A percentile compares a stretch with the other conserved stretches of the same genome.
Conservation (phyloP, 1,284 basidiomycete genomes). For the Fomitiporia mediterranea region DNA sequence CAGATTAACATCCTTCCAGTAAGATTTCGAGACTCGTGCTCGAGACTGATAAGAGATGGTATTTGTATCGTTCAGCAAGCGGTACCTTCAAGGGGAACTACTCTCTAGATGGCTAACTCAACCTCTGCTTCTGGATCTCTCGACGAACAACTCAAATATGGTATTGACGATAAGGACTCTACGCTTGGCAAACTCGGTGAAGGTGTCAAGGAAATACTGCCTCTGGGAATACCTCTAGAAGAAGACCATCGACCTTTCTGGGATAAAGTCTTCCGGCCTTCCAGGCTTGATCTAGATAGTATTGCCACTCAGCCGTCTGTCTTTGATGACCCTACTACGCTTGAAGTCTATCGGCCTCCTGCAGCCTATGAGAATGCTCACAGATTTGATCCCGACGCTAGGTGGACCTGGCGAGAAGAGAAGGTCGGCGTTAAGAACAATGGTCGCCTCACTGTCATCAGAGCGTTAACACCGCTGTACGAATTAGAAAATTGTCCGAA, state of each 20-base stretch:
- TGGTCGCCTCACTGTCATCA: neutral
- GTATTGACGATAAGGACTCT: slow-evolving; percentile 26
- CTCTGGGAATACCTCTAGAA: slow-evolving; percentile 29
- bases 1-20: no score
- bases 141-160: neutral
- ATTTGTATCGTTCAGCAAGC: neutral
- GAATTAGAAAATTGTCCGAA: slow-evolving; percentile 24
- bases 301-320: slow-evolving; percentile 34
- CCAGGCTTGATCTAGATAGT: slow-evolving; percentile 22
- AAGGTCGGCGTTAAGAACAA: slow-evolving; percentile 16
- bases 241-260: slow-evolving; percentile 26
- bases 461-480: no score
- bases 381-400: slow-evolving; percentile 32
- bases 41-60: neutral
- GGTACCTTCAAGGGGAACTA: neutral
- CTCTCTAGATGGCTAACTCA: neutral
- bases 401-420: slow-evolving; percentile 38
- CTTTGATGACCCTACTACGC: slow-evolving; percentile 29
- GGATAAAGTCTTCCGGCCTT: slow-evolving; percentile 22
- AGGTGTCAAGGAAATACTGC: slow-evolving; percentile 25
- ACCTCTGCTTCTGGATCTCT: neutral
- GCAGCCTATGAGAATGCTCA: slow-evolving; percentile 27
- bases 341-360: slow-evolving; percentile 24
- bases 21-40: neutral
- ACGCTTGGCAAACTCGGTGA: slow-evolving; percentile 23